Conservation (phyloP, 352 stramenopile species). For the Pythium insidiosum region DNA sequence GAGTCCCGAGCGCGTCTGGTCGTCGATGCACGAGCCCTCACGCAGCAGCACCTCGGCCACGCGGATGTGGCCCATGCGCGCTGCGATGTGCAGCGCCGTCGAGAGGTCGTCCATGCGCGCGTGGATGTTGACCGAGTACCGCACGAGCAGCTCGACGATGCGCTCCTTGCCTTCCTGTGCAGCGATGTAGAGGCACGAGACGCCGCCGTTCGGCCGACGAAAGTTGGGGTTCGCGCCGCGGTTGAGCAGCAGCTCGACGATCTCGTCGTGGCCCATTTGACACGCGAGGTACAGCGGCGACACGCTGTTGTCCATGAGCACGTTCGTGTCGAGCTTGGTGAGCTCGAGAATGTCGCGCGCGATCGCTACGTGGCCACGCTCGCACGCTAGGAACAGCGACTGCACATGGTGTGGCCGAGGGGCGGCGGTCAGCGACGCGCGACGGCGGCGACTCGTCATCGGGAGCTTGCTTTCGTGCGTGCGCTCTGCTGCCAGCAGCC, state of each 20-base stretch:
- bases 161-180: constrained; percentile 65
- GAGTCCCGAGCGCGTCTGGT: constrained; percentile 71
- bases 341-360: constrained; percentile 53
- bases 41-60: constrained; percentile 43
- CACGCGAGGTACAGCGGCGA: constrained; percentile 76
- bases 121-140: constrained; percentile 39
- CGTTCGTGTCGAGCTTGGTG: constrained; percentile 52
- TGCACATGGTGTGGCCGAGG: constrained; percentile 45
- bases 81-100: constrained; percentile 75
- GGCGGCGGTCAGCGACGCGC: constrained; percentile 1
- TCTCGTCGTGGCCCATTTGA: constrained; percentile 70
- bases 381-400: constrained; percentile 70
- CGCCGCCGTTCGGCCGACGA: constrained; percentile 40
- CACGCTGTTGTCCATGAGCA: constrained; percentile 77
- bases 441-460: constrained; percentile 2
- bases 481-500: constrained; percentile 35
- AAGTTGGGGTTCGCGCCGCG: constrained; percentile 62
- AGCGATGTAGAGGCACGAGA: constrained; percentile 81
- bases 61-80: constrained; percentile 62
- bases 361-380: constrained; percentile 57
- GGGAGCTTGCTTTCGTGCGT: constrained; percentile 6
- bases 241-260: constrained; percentile 47
- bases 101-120: constrained; percentile 69
- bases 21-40: constrained; percentile 46
- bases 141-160: constrained; percentile 51